These are phyloP conservation scores for Fusarium annulatum DNA, from an alignment of 2,329 filamentous ascomycete genomes.

Conservation along the genomic window DNA sequence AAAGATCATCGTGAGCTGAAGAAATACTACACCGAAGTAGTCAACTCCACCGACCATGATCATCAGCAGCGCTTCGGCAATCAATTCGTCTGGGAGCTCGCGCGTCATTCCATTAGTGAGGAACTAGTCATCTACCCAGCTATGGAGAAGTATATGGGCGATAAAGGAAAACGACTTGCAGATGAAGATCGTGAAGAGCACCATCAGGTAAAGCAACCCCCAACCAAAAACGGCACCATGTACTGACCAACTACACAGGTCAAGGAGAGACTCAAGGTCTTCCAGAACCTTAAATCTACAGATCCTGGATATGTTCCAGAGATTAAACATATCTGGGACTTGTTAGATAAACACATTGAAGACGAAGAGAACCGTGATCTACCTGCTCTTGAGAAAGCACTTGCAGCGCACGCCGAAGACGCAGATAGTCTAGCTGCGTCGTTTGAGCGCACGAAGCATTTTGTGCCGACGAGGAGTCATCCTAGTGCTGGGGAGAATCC, in stretches of 20 bases:
- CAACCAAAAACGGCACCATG: neutral
- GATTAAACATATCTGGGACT: constrained; percentile 56
- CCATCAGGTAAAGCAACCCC: constrained; percentile 49
- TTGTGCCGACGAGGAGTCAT: constrained; percentile 64
- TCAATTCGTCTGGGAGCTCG: constrained; percentile 61
- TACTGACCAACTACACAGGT: constrained; percentile 51
- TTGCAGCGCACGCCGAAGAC: too few relatives aligned
- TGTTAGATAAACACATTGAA: constrained; percentile 59
- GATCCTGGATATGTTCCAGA: constrained; percentile 57
- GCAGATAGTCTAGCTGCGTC: constrained; percentile 43
- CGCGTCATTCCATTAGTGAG: constrained; percentile 60
- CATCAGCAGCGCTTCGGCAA: constrained; percentile 57
- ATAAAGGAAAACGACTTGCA: constrained; percentile 56
- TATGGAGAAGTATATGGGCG: constrained; percentile 59
- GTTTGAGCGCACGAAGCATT: constrained; percentile 64
- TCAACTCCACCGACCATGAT: constrained; percentile 50
- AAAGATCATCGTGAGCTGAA: constrained; percentile 48
- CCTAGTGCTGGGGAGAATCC: constrained; percentile 62
- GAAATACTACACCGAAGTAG: constrained; percentile 56
- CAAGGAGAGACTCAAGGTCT: constrained; percentile 60
- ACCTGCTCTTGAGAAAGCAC: constrained; percentile 55
- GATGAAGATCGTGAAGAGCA: constrained; percentile 61
- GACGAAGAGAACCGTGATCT: constrained; percentile 63
- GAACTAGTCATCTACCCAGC: constrained; percentile 66
- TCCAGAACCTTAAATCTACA: constrained; percentile 57